Evolutionary conservation across 2,329 filamentous ascomycete species (phyloP), one percentile per base, ranked within the genome.

Genomic region (Hirsutella minnesotensis): DNA sequence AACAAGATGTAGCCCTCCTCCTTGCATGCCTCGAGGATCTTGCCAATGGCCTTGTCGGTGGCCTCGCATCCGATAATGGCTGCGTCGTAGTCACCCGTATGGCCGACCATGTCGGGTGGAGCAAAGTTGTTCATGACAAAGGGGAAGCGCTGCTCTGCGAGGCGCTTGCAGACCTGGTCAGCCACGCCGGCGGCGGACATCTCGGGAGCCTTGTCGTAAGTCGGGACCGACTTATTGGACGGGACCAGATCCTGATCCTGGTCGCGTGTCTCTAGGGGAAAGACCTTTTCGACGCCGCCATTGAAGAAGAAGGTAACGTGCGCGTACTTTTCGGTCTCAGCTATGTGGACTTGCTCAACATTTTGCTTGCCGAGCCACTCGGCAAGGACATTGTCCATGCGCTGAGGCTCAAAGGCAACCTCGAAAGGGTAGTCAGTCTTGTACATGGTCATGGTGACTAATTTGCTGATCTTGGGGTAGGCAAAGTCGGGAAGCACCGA

Each of bases 41-140:
- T 79, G 56, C 87, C 88, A 56, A 98, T 98, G 43, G 86, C 90
- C 70, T 84, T 86, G 65, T 98, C 92, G 12, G 92, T 98, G 52
- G 90, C 81, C 52, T 81, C 73, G 53, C 83, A 83, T 55, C 81
- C 92, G 57, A 92, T 61, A 49, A 98, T 81, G 44, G 92, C 92
- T 24, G 92, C 90, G 56, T 96, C 83, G 68, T 96, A 96, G 47
- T 95, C 88, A 60, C 92, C 92, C 10, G 92, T 98, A 72, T 98
- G 92, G 53, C 92, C 92, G 51, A 98, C 92, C 92, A 98, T 98
- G 69, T 98, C 92, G 16, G 92, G 92, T 35, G 92, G 92, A 35
- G 92, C 92, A 67, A 98, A 96, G 79, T 98, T 98, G 81, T 96
- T 95, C 92, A 98, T 98, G 65, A 98, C 74, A 60, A 98, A 96